Percentiles rank a stretch among this genome's conserved stretches.
Evolutionary conservation across 1,284 basidiomycete genomes (phyloP).

Genomic region (Cutaneotrichosporon sp.): DNA sequence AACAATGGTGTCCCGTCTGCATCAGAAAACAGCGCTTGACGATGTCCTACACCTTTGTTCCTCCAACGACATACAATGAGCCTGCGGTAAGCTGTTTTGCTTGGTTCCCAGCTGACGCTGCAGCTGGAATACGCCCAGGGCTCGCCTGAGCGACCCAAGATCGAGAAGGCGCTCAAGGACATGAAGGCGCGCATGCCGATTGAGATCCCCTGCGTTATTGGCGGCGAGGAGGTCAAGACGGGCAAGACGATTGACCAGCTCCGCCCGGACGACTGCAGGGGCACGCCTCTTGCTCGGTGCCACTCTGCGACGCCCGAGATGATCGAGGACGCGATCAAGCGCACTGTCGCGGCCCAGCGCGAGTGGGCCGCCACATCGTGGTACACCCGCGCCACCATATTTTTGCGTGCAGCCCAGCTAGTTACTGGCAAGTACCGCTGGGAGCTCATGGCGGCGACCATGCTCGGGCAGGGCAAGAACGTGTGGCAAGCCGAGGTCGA

Average conservation of each 20-base stretch:
- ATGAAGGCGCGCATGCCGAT: constrained; percentile 80
- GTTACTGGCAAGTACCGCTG: constrained; percentile 82
- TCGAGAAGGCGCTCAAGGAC: constrained; percentile 68
- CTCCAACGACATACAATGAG: constrained; percentile 76
- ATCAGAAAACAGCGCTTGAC: background rate
- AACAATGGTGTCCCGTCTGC: background rate
- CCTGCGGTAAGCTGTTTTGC: constrained; percentile 69
- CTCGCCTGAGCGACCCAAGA: constrained; percentile 67
- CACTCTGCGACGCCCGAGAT: constrained; percentile 80
- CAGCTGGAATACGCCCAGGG: constrained; percentile 64
- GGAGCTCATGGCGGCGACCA: constrained; percentile 2
- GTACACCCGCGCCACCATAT: constrained; percentile 93
- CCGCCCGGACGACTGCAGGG: constrained; percentile 71
- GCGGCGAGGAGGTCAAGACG: constrained; percentile 64
- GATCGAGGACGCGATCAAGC: constrained; percentile 74
- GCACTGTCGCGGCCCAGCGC: constrained; percentile 76
- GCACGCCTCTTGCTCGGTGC: constrained; percentile 77
- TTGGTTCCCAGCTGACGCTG: background rate
- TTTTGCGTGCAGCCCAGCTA: constrained; percentile 92
- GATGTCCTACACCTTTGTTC: constrained; percentile 3
- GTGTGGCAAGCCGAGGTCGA: constrained; percentile 2
- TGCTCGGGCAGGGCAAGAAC: constrained; percentile 5
- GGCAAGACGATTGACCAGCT: constrained; percentile 53
- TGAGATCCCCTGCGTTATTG: constrained; percentile 86
- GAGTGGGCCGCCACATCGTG: constrained; percentile 92